Evolutionary conservation across 176 grass and related monocot genomes (phyloP), one percentile per base, ranked within the genome.

Genomic region (Elaeis guineensis): DNA sequence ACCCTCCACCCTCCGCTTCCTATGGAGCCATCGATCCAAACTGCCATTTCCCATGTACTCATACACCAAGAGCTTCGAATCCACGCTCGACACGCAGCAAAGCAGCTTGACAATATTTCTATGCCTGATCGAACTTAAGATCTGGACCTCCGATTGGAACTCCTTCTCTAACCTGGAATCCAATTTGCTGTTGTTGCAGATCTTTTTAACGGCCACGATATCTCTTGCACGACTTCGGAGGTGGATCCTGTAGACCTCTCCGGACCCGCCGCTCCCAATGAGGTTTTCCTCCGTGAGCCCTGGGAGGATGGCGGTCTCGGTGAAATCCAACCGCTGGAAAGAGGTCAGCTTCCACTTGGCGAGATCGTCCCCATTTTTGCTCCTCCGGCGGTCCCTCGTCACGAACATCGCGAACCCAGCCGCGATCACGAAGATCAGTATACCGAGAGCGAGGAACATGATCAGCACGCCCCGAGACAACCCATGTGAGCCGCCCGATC

Each of bases 11-110:
- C 19, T 17, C 58, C 0, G 70, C 78, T 70, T 52, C 11, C 66
- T 56, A 51, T 97, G 87, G 51, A 97, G 78, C 87, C 87, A 97
- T 63, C 3, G 54, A 63, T 97, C 87, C 55, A 97, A 60, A 73
- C 87, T 90, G 17, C 83, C 78, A 49, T 90, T 82, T 16, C 66
- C 72, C 83, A 96, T 85, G 83, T 88, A 96, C 65, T 90, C 87
- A 68, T 90, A 96, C 57, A 90, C 92, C 9, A 96, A 71, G 8
- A 97, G 81, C 83, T 83, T 97, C 64, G 81, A 52, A 29, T 92
- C 79, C 8, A 32, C 29, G 57, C 67, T 63, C 19, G 87, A 91
- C 59, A 97, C 59, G 67, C 69, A 89, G 59, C 93, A 92, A 8
- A 85, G 66, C 4, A 97, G 77, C 77, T 74, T 85, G 30, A 97